Conservation (phyloP, 2,329 filamentous ascomycete species). For the Phialophora chinensis region DNA sequence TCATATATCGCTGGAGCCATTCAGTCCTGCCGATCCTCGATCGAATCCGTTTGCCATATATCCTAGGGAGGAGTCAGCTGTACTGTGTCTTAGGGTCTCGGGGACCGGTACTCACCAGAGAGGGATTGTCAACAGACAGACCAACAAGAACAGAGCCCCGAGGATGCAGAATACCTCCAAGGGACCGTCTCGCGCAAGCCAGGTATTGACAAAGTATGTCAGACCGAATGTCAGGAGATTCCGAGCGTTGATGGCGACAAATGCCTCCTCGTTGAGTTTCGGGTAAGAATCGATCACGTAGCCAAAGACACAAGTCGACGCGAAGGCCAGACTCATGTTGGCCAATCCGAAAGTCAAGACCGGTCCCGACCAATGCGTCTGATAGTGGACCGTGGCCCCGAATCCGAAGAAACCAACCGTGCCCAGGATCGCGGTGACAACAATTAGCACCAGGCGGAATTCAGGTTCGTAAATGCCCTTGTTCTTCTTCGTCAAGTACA, state of each 20-base stretch:
- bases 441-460: conserved; percentile 80
- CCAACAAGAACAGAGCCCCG: conserved; percentile 54
- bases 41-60: conserved; percentile 56
- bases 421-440: conserved; percentile 68
- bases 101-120: conserved; percentile 45
- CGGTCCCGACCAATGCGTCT: conserved; percentile 54
- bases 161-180: conserved; percentile 48
- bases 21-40: conserved; percentile 52
- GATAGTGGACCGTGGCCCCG: conserved; percentile 47
- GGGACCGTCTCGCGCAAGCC: conserved; percentile 49
- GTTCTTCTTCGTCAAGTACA: conserved; percentile 73
- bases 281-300: conserved; percentile 59
- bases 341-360: conserved; percentile 57
- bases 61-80: conserved; percentile 38
- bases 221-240: conserved; percentile 50
- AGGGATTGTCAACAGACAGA: conserved; percentile 55
- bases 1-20: conserved; percentile 34
- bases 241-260: conserved; percentile 59
- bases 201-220: conserved; percentile 50
- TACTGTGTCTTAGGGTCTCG: not conserved
- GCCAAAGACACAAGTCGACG: conserved; percentile 57
- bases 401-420: conserved; percentile 57
- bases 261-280: conserved; percentile 56
- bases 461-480: conserved; percentile 87
- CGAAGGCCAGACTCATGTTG: conserved; percentile 57